Percentiles rank a stretch among this genome's conserved stretches.
Conservation (phyloP, 202 grass and related monocot genomes). For the Alloteropsis angusta region DNA sequence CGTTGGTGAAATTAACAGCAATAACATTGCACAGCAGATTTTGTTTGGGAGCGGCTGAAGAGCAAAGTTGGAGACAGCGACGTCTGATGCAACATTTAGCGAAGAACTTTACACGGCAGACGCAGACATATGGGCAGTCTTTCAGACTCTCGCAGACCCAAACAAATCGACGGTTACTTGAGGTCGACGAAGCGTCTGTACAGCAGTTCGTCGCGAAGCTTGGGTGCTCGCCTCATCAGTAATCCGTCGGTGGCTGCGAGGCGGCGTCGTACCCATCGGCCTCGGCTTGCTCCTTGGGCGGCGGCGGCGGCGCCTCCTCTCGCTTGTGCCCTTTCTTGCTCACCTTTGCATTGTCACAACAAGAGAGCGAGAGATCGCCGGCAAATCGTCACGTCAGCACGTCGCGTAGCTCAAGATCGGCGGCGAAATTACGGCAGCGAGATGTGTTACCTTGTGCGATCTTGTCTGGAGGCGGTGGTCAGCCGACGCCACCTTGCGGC, state of each 20-base stretch:
- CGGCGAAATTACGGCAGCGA: not conserved
- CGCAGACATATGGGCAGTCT: not conserved
- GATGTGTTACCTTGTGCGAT: constrained; percentile 59
- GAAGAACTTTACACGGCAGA: not conserved
- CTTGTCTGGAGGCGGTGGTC: constrained; percentile 38
- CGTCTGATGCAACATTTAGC: not conserved
- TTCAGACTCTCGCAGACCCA: not conserved
- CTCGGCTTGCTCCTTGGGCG: constrained; percentile 11
- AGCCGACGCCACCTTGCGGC: constrained; percentile 38
- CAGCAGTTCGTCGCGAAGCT: not conserved
- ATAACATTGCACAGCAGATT: not conserved
- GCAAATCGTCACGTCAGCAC: not conserved
- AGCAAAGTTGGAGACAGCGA: not conserved
- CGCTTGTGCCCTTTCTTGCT: constrained; percentile 58
- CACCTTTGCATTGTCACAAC: constrained; percentile 22
- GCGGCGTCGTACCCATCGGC: constrained; percentile 25
- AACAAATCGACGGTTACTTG: not conserved
- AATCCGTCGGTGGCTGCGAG: constrained; percentile 47
- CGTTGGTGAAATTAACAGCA: not conserved
- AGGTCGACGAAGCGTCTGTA: constrained; percentile 19
- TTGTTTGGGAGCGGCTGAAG: not conserved
- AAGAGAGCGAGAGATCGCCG: not conserved
- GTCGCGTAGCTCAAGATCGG: not conserved
- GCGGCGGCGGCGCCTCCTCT: constrained; percentile 30
- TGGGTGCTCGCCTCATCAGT: constrained; percentile 16